Evolutionary conservation across 495 filamentous ascomycete species (phyloP), one percentile per base, ranked within the genome.

Genomic region (Neurospora sp.): DNA sequence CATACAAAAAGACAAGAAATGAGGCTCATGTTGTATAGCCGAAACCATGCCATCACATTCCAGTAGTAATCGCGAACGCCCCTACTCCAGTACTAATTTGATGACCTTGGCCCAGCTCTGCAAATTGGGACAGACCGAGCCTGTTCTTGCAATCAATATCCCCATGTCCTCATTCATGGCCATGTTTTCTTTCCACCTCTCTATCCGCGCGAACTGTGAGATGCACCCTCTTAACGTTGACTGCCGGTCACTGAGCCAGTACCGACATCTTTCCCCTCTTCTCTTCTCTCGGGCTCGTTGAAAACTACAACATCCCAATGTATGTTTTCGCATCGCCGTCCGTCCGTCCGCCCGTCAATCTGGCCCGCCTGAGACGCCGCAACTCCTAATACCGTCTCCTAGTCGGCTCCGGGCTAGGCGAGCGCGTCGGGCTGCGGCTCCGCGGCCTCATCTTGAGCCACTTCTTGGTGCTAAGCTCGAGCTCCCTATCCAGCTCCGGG

Each of bases 381-480:
- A 22, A 14, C 20, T 71, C 71, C 79, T 86, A 93, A 77, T 83
- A 91, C 74, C 91, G 85, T 80, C 88, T 88, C 75, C 91, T 86
- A 71, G 90, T 90, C 8, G 92, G 92, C 82, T 94, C 92, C 9
- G 92, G 92, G 76, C 89, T 93, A 1, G 92, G 92, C 80, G 90
- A 92, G 74, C 91, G 84, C 69, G 81, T 89, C 74, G 89, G 88
- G 82, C 94, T 97, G 79, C 95, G 86, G 75, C 91, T 89, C 86
- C 97, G 94, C 72, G 94, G 87, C 37, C 94, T 93, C 80, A 88
- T 87, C 86, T 92, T 91, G 78, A 98, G 82, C 96, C 95, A 98
- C 88, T 98, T 98, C 89, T 96, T 96, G 75, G 94, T 97, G 69
- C 87, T 86, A 39, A 98, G 85, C 74, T 93, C 89, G 76, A 99